Evolutionary conservation across 352 stramenopile species (phyloP).

Genomic region (Pythium angustatum): DNA sequence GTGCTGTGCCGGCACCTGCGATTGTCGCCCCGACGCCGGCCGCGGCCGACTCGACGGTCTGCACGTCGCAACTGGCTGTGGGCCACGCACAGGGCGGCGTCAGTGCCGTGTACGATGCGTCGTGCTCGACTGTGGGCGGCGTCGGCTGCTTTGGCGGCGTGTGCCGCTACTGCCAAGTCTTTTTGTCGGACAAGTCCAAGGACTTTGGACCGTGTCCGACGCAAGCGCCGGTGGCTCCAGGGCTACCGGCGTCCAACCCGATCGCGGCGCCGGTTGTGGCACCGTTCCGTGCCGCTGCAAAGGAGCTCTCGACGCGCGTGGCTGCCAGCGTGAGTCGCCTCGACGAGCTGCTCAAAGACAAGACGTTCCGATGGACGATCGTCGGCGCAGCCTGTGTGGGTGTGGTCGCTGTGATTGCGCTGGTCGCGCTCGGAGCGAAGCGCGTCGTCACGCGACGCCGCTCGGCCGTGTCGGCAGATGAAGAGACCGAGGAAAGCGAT

Average conservation of each 20-base stretch:
- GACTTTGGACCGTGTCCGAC: neutral
- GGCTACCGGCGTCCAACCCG: neutral
- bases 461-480: neutral
- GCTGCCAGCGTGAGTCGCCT: neutral
- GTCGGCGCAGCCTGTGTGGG: slow-evolving; percentile 6
- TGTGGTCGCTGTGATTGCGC: slow-evolving; percentile 3
- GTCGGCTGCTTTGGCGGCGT: slow-evolving; percentile 6
- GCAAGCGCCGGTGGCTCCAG: neutral
- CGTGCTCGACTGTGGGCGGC: neutral
- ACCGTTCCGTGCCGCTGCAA: neutral
- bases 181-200: slow-evolving; percentile 3
- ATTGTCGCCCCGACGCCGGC: neutral
- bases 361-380: slow-evolving; percentile 14
- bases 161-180: slow-evolving; percentile 9
- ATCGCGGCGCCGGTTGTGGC: neutral
- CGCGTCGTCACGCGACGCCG: neutral
- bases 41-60: neutral
- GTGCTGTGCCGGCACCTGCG: neutral
- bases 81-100: neutral
- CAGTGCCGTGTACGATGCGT: neutral
- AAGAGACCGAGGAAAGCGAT: neutral
- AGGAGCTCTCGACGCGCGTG: neutral
- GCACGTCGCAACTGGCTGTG: neutral
- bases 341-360: slow-evolving; percentile 11
- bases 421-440: slow-evolving; percentile 11